phyloP scores from a whole-genome alignment of 768 basidiomycete species.

The Thelephora aurantiotincta region DNA sequence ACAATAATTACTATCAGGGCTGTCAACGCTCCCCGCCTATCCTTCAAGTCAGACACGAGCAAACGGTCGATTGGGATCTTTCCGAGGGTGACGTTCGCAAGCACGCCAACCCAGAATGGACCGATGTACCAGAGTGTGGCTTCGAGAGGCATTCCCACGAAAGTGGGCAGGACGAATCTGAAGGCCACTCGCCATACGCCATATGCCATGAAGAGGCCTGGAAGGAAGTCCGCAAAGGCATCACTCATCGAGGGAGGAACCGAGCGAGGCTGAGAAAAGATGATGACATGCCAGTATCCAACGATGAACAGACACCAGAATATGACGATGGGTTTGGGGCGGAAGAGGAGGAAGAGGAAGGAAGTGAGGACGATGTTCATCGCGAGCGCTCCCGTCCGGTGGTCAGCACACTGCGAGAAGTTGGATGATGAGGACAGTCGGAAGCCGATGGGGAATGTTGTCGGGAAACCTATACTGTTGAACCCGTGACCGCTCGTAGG shows the following conservation, averaged over 20 bases:
- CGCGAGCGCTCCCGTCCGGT: constrained; percentile 53
- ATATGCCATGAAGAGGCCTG: constrained; percentile 63
- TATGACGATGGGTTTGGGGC: constrained; percentile 51
- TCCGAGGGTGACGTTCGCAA: constrained; percentile 58
- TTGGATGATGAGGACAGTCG: constrained; percentile 33
- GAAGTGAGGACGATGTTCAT: constrained; percentile 60
- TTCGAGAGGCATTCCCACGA: constrained; percentile 56
- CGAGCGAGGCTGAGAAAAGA: constrained; percentile 62
- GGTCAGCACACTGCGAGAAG: constrained; percentile 54
- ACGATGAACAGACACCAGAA: constrained; percentile 75
- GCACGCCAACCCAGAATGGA: constrained; percentile 67
- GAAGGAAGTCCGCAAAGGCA: constrained; percentile 70
- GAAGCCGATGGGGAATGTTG: constrained; percentile 61
- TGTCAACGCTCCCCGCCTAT: constrained; percentile 51
- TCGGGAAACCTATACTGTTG: constrained; percentile 58
- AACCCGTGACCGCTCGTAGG: constrained; percentile 48
- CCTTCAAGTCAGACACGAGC: constrained; percentile 49
- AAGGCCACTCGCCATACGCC: constrained; percentile 67
- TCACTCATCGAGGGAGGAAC: constrained; percentile 54
- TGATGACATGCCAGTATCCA: constrained; percentile 72
- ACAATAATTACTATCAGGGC: constrained; percentile 57
- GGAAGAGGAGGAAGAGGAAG: constrained; percentile 56
- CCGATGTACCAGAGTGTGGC: constrained; percentile 58
- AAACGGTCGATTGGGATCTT: constrained; percentile 68
- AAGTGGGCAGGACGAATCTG: constrained; percentile 61